Evolutionary conservation across 805 yeast species (phyloP), one percentile per base, ranked within the genome.

Genomic region (Candida golubevii): DNA sequence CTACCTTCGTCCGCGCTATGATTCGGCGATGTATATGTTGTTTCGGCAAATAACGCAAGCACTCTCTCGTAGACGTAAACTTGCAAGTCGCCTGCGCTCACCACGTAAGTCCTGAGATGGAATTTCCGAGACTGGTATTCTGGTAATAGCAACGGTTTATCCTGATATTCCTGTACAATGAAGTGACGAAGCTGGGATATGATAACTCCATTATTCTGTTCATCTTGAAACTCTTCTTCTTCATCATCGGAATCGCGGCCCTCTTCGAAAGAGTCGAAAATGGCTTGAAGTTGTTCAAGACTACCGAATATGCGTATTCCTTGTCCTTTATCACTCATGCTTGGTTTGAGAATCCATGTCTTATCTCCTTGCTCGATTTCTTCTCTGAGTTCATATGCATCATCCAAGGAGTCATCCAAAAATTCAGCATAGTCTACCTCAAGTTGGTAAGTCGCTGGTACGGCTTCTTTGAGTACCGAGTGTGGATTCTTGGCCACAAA

Each of bases 341-440:
- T 82, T 12, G 99, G 99, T 60, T 93, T 93, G 60, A 93, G 72
- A 33, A 93, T 93, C 90, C 95, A 91, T 38, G 83, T 78, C 51
- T 77, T 79, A 13, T 70, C 74, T 11, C 78, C 79, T 9, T 63
- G 61, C 47, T 82, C 83, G 30, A 93, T 67, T 53, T 85, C 96
- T 41, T 83, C 84, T 46, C 96, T 69, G 39, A 93, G 71, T 58
- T 91, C 99, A 69, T 85, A 90, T 33, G 86, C 82, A 56, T 93
- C 99, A 62, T 91, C 98, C 37, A 93, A 70, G 0, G 96, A 77
- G 60, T 93, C 99, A 56, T 93, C 98, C 40, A 93, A 68, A 56
- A 93, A 93, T 62, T 93, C 99, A 1, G 98, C 97, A 64, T 88
- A 93, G 57, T 91, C 98, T 18, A 93, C 78, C 58, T 93, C 98